These are phyloP conservation scores for Neurospora africana DNA, from an alignment of 495 filamentous ascomycete species.

Conservation along the genomic window DNA sequence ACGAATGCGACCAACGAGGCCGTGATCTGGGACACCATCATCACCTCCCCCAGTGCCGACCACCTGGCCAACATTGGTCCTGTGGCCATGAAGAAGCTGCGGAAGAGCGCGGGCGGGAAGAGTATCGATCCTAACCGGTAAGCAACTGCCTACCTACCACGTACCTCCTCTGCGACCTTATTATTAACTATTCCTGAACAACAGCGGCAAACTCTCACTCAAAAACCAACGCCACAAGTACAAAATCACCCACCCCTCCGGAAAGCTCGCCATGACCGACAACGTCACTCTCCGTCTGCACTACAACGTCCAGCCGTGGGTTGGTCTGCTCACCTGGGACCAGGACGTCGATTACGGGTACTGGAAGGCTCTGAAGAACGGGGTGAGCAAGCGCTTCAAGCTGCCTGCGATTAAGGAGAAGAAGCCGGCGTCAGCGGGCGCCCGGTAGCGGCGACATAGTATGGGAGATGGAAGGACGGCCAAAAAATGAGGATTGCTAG, in stretches of 20 bases:
- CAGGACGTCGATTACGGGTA: constrained; percentile 44
- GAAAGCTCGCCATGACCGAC: constrained; percentile 53
- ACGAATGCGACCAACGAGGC: constrained; percentile 53
- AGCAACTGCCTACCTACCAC: background rate
- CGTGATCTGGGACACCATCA: constrained; percentile 92
- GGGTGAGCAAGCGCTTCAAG: constrained; percentile 55
- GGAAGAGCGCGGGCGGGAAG: constrained; percentile 40
- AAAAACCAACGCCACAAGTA: constrained; percentile 83
- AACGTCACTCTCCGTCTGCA: constrained; percentile 72
- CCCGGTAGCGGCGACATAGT: background rate
- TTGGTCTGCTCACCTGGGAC: constrained; percentile 77
- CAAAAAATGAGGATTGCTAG: background rate
- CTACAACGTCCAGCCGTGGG: constrained; percentile 98
- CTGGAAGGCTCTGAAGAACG: constrained; percentile 52
- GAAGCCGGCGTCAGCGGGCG: constrained; percentile 11
- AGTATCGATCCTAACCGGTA: constrained; percentile 41
- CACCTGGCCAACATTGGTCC: constrained; percentile 44
- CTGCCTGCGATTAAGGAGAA: constrained; percentile 66
- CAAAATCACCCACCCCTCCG: constrained; percentile 78
- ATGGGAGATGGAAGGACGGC: constrained; percentile 5
- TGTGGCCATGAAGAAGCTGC: constrained; percentile 40
- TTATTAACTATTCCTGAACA: background rate
- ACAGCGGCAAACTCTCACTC: constrained; percentile 57
- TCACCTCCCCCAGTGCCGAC: constrained; percentile 55
- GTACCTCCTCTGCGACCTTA: background rate